phyloP scores from a whole-genome alignment of 306 rosid species.

The Quillaja saponaria region DNA sequence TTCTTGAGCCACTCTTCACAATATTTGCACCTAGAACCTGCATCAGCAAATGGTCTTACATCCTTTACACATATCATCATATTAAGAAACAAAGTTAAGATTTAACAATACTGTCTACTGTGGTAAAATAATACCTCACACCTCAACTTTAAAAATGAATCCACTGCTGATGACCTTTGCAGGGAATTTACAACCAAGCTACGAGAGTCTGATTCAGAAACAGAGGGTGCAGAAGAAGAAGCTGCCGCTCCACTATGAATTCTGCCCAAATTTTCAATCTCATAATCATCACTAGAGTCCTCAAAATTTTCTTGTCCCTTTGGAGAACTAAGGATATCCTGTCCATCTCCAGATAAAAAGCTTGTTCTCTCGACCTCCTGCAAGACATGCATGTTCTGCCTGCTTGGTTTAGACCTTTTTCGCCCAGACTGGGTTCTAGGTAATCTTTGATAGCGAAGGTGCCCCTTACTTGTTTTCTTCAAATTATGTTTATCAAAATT shows the following conservation, averaged over 20 bases:
- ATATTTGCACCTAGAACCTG: slow-evolving; percentile 97
- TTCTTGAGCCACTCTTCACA: slow-evolving; percentile 90
- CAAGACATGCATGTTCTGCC: slow-evolving; percentile 57
- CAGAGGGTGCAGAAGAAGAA: slow-evolving; percentile 69
- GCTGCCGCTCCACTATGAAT: slow-evolving; percentile 81
- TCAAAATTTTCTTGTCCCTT: slow-evolving; percentile 50
- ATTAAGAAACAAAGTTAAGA: slow-evolving; percentile 23
- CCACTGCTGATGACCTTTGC: slow-evolving; percentile 58
- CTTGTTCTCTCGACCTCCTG: slow-evolving; percentile 95
- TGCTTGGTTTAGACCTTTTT: slow-evolving; percentile 65
- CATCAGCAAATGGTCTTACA: slow-evolving; percentile 41
- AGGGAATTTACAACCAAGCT: slow-evolving; percentile 49
- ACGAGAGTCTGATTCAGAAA: slow-evolving; percentile 41
- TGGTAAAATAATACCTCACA: slow-evolving; percentile 73
- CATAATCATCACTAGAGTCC: slow-evolving; percentile 76
- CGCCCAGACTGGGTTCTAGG: slow-evolving; percentile 54
- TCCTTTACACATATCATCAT: slow-evolving; percentile 26
- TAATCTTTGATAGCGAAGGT: slow-evolving; percentile 45
- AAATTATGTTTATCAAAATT: slow-evolving; percentile 47
- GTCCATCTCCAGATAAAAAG: slow-evolving; percentile 94
- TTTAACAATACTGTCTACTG: slow-evolving; percentile 26
- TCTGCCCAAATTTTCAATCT: slow-evolving; percentile 66
- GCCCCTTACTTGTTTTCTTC: slow-evolving; percentile 63
- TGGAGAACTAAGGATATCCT: slow-evolving; percentile 71
- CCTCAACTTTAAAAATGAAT: slow-evolving; percentile 83